Evolutionary conservation across 192 early-diverging fungal species (phyloP).

Genomic region (Fimicolochytrium jonesii): DNA sequence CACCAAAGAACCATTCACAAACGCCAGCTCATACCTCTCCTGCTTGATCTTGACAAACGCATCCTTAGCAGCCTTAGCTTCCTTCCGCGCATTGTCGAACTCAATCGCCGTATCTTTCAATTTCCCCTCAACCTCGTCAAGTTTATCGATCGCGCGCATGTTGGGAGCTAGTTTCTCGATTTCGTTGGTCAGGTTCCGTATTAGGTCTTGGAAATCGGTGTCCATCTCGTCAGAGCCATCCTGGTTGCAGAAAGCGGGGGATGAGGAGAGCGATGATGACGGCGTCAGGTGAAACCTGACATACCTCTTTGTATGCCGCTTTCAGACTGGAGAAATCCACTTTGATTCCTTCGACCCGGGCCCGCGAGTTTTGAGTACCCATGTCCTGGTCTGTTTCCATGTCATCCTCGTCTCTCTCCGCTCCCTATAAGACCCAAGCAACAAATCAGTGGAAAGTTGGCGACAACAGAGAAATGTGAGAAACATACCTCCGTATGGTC

Average conservation of each 20-base stretch:
- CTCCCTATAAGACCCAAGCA: conserved; percentile 4
- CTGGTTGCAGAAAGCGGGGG: conserved; percentile 7
- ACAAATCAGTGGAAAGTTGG: neutral
- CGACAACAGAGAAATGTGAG: too few species aligned
- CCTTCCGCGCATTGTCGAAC: conserved; percentile 76
- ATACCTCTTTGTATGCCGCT: conserved; percentile 43
- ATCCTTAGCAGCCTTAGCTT: conserved; percentile 78
- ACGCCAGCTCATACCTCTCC: conserved; percentile 51
- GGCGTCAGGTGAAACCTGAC: neutral
- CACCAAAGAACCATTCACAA: neutral
- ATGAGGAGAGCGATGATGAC: neutral
- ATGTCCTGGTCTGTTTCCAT: conserved; percentile 27
- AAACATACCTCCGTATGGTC: conserved; percentile 24
- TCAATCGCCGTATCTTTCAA: conserved; percentile 76
- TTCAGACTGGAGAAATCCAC: conserved; percentile 60
- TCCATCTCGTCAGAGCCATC: conserved; percentile 52
- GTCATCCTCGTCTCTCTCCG: conserved; percentile 8
- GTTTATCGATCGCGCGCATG: conserved; percentile 77
- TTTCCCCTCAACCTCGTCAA: conserved; percentile 78
- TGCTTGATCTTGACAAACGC: conserved; percentile 75
- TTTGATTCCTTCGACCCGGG: conserved; percentile 38
- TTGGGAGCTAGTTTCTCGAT: conserved; percentile 90
- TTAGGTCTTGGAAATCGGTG: conserved; percentile 59
- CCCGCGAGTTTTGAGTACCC: conserved; percentile 8
- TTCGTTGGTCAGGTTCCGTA: conserved; percentile 55